Base-by-base conservation (phyloP, 176 grass and related monocot species). In the Microstegium vimineum region DNA sequence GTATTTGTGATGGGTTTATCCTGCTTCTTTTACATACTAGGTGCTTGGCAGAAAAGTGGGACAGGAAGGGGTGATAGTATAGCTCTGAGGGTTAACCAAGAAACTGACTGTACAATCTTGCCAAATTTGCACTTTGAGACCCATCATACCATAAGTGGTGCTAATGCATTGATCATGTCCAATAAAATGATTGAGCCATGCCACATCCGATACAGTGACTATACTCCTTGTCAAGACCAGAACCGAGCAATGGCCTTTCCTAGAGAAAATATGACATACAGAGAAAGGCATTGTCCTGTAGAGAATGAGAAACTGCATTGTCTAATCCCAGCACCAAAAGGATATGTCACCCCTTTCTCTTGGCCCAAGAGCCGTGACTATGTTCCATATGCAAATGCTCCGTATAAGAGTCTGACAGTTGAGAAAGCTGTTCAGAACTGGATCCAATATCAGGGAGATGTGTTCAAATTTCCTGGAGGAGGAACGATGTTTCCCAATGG, bases 21-120 rank as follows among this genome's bases (percentile, higher is more conserved):
- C 52, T 82, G 93, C 84, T 95, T 95, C 88, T 95, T 89, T 73
- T 95, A 95, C 62, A 75, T 90, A 87, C 56, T 95, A 61, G 93
- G 93, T 51, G 93, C 93, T 75, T 95, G 93, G 93, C 88, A 95
- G 89, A 95, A 90, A 84, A 87, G 90, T 76, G 93, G 93, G 74
- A 82, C 86, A 23, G 90, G 93, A 75, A 82, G 90, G 75, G 93
- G 93, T 70, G 93, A 96, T 64, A 87, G 86, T 77, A 90, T 92
- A 86, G 88, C 90, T 66, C 28, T 82, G 77, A 87, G 66, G 57
- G 86, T 96, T 30, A 89, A 61, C 43, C 84, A 86, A 83, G 82
- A 93, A 90, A 93, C 93, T 1, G 90, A 89, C 66, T 96, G 93
- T 84, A 84, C 75, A 38, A 84, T 88, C 51, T 59, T 96, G 54